Conservation (phyloP, 2,329 filamentous ascomycete genomes). For the Hyphodiscus sp. region DNA sequence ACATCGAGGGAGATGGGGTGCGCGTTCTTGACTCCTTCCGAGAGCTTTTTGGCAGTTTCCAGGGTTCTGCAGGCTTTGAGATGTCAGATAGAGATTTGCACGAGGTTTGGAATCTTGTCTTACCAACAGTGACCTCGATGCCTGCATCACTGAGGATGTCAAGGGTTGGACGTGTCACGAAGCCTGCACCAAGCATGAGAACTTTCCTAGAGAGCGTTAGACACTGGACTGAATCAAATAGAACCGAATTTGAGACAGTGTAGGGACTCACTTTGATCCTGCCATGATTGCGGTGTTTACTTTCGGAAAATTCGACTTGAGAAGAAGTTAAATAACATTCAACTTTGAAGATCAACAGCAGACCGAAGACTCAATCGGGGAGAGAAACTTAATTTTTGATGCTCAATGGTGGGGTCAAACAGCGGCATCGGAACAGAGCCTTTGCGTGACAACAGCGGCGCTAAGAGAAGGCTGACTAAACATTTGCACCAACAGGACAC, state of each 20-base stretch:
- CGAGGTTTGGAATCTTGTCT: slow-evolving; percentile 10
- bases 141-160: slow-evolving; percentile 51
- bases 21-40: slow-evolving; percentile 64
- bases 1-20: slow-evolving; percentile 80
- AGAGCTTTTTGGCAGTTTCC: slow-evolving; percentile 68
- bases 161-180: slow-evolving; percentile 50
- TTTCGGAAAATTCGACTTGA: not conserved
- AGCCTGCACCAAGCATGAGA: slow-evolving; percentile 45
- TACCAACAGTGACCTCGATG: slow-evolving; percentile 51
- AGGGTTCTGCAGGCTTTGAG: slow-evolving; percentile 71
- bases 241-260: not conserved
- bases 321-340: not conserved
- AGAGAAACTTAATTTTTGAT: too few relatives aligned
- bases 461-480: not conserved
- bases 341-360: too few relatives aligned
- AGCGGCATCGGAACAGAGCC: slow-evolving; percentile 28
- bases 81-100: slow-evolving; percentile 8
- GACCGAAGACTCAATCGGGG: too few relatives aligned
- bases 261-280: not conserved
- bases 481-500: not conserved
- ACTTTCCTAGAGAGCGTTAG: slow-evolving; percentile 28
- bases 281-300: not conserved
- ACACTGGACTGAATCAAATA: not conserved
- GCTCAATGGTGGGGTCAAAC: slow-evolving; percentile 39
- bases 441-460: not conserved